A percentile compares a stretch with the other conserved stretches of the same genome.
Conservation (phyloP, 345 rosid species). For the Eucalyptus erythrocorys region DNA sequence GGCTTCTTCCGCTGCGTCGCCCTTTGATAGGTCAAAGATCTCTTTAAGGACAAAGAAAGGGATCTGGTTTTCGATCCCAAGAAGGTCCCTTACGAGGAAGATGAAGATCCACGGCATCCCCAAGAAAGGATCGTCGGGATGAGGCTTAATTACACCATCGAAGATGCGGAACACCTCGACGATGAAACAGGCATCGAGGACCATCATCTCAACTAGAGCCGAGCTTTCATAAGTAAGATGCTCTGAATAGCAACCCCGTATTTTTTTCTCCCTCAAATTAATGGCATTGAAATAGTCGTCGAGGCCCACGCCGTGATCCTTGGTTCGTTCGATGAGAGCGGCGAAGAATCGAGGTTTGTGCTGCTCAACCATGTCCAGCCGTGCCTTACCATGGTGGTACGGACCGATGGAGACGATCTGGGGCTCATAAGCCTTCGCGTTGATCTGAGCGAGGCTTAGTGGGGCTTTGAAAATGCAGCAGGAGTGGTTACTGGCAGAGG, state of each 20-base stretch:
- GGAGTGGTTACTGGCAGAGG: too few relatives aligned
- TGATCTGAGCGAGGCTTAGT: too few relatives aligned
- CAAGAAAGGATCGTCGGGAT: slow-evolving; percentile 34
- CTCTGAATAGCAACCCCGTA: slow-evolving; percentile 28
- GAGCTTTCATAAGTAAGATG: not conserved
- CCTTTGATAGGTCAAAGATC: slow-evolving; percentile 5
- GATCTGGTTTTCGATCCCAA: slow-evolving; percentile 37
- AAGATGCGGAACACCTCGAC: slow-evolving; percentile 10
- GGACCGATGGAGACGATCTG: not conserved
- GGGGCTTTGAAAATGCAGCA: too few relatives aligned
- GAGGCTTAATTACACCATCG: not conserved
- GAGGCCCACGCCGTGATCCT: not conserved
- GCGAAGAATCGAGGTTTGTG: slow-evolving; percentile 9
- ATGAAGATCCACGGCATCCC: slow-evolving; percentile 26
- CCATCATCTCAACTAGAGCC: slow-evolving; percentile 28
- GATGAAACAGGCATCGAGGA: slow-evolving; percentile 49
- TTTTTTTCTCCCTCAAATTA: not conserved
- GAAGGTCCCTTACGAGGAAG: not conserved
- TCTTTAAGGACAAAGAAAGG: slow-evolving; percentile 30
- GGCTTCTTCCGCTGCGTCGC: not conserved
- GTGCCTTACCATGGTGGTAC: not conserved
- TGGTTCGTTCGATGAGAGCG: not conserved
- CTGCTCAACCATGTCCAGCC: not conserved
- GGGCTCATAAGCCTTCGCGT: not conserved
- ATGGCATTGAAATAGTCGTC: not conserved